A percentile compares a stretch with the other conserved stretches of the same genome.
phyloP scores from a whole-genome alignment of 2,329 filamentous ascomycete species.

The Paraphaeosphaeria sporulosa region DNA sequence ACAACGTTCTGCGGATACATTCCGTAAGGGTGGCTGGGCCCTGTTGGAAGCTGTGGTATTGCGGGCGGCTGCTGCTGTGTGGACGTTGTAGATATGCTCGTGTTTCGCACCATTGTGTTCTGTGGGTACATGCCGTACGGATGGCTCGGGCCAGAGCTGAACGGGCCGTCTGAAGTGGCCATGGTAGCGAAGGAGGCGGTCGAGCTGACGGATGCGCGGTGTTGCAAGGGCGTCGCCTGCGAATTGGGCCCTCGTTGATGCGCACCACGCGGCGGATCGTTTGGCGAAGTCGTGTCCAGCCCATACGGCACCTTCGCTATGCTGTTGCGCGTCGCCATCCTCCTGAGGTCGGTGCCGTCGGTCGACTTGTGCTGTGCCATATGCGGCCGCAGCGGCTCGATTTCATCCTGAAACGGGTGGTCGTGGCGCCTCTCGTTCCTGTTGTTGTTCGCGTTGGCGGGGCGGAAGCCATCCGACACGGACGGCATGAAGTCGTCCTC shows the following conservation, averaged over 20 bases:
- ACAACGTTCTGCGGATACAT: constrained; percentile 86
- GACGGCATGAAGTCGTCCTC: constrained; percentile 53
- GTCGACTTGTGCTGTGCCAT: constrained; percentile 19
- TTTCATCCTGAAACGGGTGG: constrained; percentile 35
- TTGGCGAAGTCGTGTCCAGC: constrained; percentile 28
- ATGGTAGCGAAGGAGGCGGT: constrained; percentile 53
- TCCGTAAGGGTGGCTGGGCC: constrained; percentile 73
- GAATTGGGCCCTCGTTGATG: constrained; percentile 37
- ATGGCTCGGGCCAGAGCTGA: constrained; percentile 79
- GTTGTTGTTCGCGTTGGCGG: constrained; percentile 42
- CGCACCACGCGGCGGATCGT: constrained; percentile 23
- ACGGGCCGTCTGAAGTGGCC: constrained; percentile 66
- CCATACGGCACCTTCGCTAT: constrained; percentile 43
- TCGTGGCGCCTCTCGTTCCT: constrained; percentile 19
- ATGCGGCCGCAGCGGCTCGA: constrained; percentile 33
- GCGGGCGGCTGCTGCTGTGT: constrained; percentile 67
- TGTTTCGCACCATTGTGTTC: constrained; percentile 61
- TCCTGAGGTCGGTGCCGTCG: constrained; percentile 34
- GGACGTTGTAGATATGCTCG: constrained; percentile 75
- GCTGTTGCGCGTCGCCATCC: constrained; percentile 48
- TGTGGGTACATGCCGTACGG: constrained; percentile 88
- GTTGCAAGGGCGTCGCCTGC: constrained; percentile 38
- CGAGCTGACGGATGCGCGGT: constrained; percentile 48
- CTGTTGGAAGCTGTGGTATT: constrained; percentile 69
- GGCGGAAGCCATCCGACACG: constrained; percentile 57